phyloP scores from a whole-genome alignment of 2,329 filamentous ascomycete species.

The Tricladium varicosporioides region DNA sequence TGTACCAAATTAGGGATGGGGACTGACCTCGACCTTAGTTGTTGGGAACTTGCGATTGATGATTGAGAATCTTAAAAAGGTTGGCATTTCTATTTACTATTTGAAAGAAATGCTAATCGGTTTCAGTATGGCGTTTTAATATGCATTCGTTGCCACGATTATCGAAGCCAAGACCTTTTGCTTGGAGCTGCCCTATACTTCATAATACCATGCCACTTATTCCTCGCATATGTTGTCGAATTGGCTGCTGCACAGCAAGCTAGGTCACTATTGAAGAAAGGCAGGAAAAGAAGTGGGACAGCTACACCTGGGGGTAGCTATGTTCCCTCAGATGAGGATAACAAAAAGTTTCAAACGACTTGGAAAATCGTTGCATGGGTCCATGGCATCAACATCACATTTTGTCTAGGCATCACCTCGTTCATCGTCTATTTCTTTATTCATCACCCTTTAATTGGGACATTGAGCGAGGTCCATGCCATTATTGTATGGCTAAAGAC shows the following conservation, averaged over 20 bases:
- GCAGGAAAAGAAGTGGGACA: conserved; percentile 39
- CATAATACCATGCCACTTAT: conserved; percentile 84
- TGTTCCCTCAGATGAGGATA: conserved; percentile 39
- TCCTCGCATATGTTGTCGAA: conserved; percentile 89
- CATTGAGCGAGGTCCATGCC: conserved; percentile 84
- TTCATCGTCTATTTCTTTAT: conserved; percentile 87
- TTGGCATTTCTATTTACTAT: conserved; percentile 34
- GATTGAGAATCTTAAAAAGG: conserved; percentile 96
- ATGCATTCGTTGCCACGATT: conserved; percentile 86
- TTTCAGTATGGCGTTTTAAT: conserved; percentile 84
- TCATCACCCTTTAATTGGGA: conserved; percentile 90
- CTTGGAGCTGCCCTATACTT: conserved; percentile 78
- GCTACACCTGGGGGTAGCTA: conserved; percentile 34
- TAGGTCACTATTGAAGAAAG: conserved; percentile 60
- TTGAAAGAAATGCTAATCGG: conserved; percentile 13
- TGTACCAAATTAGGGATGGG: background rate
- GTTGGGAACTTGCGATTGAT: conserved; percentile 91
- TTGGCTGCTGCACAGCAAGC: conserved; percentile 78
- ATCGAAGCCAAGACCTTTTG: conserved; percentile 72
- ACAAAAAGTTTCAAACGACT: conserved; percentile 66
- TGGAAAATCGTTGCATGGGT: conserved; percentile 80
- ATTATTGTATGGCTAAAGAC: conserved; percentile 96
- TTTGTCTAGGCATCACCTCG: conserved; percentile 78
- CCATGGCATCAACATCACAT: conserved; percentile 79
- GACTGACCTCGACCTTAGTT: conserved; percentile 49